Evolutionary conservation across 805 yeast species (phyloP).

Genomic region (Candida xyloterini): DNA sequence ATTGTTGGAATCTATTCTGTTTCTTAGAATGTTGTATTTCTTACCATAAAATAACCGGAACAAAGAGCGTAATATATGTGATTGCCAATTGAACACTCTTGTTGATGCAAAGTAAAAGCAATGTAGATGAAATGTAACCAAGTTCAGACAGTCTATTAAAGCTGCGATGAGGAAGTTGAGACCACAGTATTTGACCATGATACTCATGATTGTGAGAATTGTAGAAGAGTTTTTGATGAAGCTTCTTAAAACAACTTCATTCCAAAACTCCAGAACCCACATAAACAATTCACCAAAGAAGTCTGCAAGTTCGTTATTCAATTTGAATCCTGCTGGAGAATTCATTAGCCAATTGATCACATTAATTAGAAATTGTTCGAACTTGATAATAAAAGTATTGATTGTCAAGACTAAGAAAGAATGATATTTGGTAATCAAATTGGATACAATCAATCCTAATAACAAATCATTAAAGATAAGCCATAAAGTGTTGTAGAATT

Average conservation of each 20-base stretch:
- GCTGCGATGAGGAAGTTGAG: constrained; percentile 67
- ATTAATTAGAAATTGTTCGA: constrained; percentile 29
- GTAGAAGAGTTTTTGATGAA: constrained; percentile 14
- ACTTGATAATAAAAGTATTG: constrained; percentile 31
- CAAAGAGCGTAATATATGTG: constrained; percentile 63
- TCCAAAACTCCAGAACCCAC: constrained; percentile 81
- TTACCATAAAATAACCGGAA: constrained; percentile 87
- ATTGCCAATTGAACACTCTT: constrained; percentile 73
- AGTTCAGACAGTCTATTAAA: constrained; percentile 58
- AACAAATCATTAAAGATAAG: constrained; percentile 77
- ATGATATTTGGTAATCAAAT: constrained; percentile 35
- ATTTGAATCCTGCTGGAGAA: constrained; percentile 91
- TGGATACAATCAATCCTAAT: constrained; percentile 62
- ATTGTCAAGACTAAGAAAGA: constrained; percentile 8
- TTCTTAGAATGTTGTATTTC: constrained; percentile 77
- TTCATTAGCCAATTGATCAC: constrained; percentile 73
- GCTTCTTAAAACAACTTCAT: constrained; percentile 17
- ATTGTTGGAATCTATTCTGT: constrained; percentile 80
- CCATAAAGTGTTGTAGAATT: constrained; percentile 87
- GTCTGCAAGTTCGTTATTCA: constrained; percentile 78
- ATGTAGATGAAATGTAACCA: constrained; percentile 68
- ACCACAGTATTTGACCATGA: constrained; percentile 41
- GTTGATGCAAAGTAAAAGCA: constrained; percentile 79
- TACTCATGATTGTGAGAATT: constrained; percentile 15
- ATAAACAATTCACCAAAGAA: constrained; percentile 83